Evolutionary conservation across 106 monocot genomes (phyloP).

Genomic region (Platanthera guangdongensis): DNA sequence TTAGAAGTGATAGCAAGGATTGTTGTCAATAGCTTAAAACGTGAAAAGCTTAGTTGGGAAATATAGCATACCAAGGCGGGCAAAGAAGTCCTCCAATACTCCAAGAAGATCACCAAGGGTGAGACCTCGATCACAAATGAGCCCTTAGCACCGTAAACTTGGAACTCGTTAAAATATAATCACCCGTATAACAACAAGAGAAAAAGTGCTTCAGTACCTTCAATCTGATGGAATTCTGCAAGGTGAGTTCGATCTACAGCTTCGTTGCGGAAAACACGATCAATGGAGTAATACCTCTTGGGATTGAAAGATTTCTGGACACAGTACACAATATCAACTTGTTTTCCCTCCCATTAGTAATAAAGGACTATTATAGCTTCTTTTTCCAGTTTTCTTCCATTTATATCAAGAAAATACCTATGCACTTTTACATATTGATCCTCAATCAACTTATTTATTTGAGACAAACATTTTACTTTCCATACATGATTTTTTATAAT

Average conservation of each 20-base stretch:
- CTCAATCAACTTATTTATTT: neutral
- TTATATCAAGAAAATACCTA: neutral
- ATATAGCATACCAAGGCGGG: slow-evolving; percentile 59
- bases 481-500: neutral
- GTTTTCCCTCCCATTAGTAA: neutral
- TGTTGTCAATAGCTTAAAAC: neutral
- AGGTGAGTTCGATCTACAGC: slow-evolving; percentile 97
- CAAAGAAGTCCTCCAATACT: slow-evolving; percentile 87
- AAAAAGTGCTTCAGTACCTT: slow-evolving; percentile 33
- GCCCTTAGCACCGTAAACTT: slow-evolving; percentile 29
- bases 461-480: neutral
- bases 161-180: neutral
- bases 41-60: neutral
- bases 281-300: slow-evolving; percentile 88
- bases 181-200: neutral
- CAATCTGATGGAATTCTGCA: slow-evolving; percentile 97
- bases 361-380: neutral
- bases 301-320: slow-evolving; percentile 64
- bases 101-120: slow-evolving; percentile 90
- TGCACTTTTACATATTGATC: neutral
- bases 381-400: neutral
- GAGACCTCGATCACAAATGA: slow-evolving; percentile 85
- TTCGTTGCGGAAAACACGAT: slow-evolving; percentile 96
- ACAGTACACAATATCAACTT: neutral
- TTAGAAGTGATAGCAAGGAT: neutral